phyloP scores from a whole-genome alignment of 2,329 filamentous ascomycete genomes.

The Aspergillus bombycis region DNA sequence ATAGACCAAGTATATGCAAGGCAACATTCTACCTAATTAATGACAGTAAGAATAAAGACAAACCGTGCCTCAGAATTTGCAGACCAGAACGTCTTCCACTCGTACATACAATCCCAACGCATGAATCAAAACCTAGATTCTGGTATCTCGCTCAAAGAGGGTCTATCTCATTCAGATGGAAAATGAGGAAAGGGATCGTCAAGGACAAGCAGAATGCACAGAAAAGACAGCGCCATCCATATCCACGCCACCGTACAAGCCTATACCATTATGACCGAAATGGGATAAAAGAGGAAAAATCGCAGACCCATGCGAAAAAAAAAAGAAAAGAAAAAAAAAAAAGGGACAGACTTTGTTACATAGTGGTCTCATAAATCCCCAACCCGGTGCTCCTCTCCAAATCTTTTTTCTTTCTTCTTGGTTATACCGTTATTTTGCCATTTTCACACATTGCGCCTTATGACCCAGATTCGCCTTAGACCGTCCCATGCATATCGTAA shows the following conservation, averaged over 20 bases:
- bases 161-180: constrained; percentile 43
- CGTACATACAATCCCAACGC: constrained; percentile 9
- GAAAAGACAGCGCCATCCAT: constrained; percentile 41
- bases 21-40: constrained; percentile 2
- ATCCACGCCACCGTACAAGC: constrained; percentile 37
- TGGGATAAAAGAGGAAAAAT: constrained; percentile 5
- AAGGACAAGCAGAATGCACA: constrained; percentile 36
- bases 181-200: constrained; percentile 28
- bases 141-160: constrained; percentile 46
- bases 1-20: constrained; percentile 4
- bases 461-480: constrained; percentile 45
- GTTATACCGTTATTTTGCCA: constrained; percentile 22
- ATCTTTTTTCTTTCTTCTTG: constrained; percentile 14
- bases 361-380: constrained; percentile 16
- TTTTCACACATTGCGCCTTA: constrained; percentile 40
- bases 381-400: constrained; percentile 9
- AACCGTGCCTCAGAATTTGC: neutral
- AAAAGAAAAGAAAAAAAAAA: constrained; percentile 18
- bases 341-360: constrained; percentile 18
- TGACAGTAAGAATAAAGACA: constrained; percentile 15
- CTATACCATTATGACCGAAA: constrained; percentile 33
- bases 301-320: constrained; percentile 25
- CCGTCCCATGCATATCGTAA: constrained; percentile 48
- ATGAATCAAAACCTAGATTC: constrained; percentile 38
- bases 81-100: neutral